Evolutionary conservation across 345 rosid species (phyloP).

Genomic region (Hevea brasiliensis): DNA sequence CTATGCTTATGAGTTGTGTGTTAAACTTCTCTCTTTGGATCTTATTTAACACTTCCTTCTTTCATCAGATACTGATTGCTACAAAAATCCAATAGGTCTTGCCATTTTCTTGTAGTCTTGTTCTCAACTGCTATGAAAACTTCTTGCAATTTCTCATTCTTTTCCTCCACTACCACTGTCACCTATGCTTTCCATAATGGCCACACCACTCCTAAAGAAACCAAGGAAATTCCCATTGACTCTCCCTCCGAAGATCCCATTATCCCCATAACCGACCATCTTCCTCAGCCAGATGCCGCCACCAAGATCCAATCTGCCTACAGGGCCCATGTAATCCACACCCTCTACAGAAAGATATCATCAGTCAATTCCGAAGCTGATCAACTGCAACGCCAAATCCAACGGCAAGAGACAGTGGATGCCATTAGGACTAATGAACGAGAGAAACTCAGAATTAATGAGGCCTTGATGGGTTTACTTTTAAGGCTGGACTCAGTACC

Average conservation of each 20-base stretch:
- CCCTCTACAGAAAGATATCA: conserved; percentile 52
- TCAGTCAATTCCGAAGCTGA: conserved; percentile 58
- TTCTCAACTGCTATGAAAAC: conserved; percentile 31
- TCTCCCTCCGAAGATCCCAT: conserved; percentile 16
- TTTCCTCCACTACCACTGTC: conserved; percentile 39
- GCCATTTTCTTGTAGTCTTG: background rate
- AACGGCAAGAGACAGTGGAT: conserved; percentile 83
- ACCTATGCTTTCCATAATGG: conserved; percentile 40
- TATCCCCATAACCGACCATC: conserved; percentile 23
- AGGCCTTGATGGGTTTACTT: conserved; percentile 71
- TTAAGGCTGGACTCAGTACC: conserved; percentile 82
- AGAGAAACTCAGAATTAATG: conserved; percentile 77
- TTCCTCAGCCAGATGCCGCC: conserved; percentile 43
- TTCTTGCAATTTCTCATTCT: conserved; percentile 34
- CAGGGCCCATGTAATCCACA: conserved; percentile 57
- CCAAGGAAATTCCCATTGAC: conserved; percentile 36
- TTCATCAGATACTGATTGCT: background rate
- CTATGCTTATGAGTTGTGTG: background rate
- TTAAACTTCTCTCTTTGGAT: background rate
- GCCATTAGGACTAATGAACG: conserved; percentile 54
- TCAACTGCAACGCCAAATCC: conserved; percentile 61
- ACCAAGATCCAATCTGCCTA: conserved; percentile 66
- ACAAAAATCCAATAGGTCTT: background rate
- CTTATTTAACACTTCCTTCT: background rate
- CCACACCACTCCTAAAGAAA: conserved; percentile 29